Evolutionary conservation across 805 yeast species (phyloP), one percentile per base, ranked within the genome.

Genomic region (Wickerhamiella azyma): DNA sequence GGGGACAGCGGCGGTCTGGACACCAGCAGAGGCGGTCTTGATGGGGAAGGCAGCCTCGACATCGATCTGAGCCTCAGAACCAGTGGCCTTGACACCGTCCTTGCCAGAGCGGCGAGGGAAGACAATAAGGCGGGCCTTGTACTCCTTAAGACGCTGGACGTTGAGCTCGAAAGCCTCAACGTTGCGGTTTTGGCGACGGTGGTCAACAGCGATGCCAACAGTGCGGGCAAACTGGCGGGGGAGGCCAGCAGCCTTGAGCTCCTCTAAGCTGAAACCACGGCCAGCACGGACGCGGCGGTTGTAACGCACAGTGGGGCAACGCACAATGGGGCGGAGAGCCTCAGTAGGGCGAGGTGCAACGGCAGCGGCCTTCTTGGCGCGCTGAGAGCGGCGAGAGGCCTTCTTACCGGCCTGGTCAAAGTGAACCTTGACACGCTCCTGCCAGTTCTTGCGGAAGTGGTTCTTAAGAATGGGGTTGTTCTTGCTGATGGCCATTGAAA

Each of bases 401-500:
- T 92, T 92, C 81, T 89, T 86, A 72, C 98, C 98, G 68, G 98
- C 96, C 79, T 92, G 98, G 89, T 92, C 96, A 70, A 92, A 83
- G 86, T 94, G 98, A 66, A 85, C 96, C 72, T 78, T 85, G 79
- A 92, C 99, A 69, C 97, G 85, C 75, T 85, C 94, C 77, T 92
- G 97, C 98, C 98, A 92, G 94, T 89, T 89, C 85, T 89, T 89
- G 80, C 96, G 83, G 94, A 89, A 89, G 79, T 92, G 98, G 82
- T 89, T 89, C 82, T 85, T 85, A 80, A 85, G 83, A 77, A 89
- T 77, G 79, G 97, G 95, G 77, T 86, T 80, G 78, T 89, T 89
- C 88, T 92, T 89, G 65, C 92, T 74, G 80, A 92, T 86, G 74
- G 97, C 98, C 88, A 72, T 54, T 50, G 48, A 24, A 46, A 36